These are phyloP conservation scores for Euryodendron excelsum DNA, from an alignment of 148 eudicot species.

Conservation along the genomic window DNA sequence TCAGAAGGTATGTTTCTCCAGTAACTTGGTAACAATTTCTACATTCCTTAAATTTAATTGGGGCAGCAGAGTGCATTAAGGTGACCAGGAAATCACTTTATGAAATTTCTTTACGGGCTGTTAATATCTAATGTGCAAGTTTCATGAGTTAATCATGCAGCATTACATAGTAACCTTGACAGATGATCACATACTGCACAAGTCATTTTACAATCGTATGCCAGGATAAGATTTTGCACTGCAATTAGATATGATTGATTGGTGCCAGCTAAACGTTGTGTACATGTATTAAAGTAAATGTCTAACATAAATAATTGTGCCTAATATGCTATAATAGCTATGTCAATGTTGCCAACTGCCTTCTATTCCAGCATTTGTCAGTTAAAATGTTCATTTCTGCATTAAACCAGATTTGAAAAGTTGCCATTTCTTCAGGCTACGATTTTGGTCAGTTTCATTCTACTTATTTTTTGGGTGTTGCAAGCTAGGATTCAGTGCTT, in stretches of 20 bases:
- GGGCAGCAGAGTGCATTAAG: not conserved
- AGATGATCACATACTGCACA: not conserved
- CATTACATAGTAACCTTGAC: not conserved
- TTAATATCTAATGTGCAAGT: not conserved
- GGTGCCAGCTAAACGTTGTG: not conserved
- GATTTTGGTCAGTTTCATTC: no score
- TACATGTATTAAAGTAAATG: not conserved
- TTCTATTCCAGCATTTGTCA: not conserved
- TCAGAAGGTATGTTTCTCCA: slow-evolving; percentile 67
- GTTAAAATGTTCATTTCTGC: not conserved
- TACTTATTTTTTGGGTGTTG: not conserved
- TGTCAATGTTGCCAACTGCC: not conserved
- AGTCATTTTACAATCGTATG: not conserved
- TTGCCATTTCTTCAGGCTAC: not conserved
- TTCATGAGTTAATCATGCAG: not conserved
- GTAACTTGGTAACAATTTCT: not conserved
- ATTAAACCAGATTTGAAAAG: not conserved
- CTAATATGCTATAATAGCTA: not conserved
- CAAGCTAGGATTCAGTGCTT: not conserved
- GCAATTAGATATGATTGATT: not conserved
- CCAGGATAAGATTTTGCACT: not conserved
- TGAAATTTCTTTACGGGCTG: not conserved
- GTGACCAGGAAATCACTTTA: not conserved
- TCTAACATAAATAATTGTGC: not conserved
- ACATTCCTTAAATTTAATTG: not conserved